Base-by-base conservation (phyloP, 2,329 filamentous ascomycete genomes). In the Daldinia sp. region DNA sequence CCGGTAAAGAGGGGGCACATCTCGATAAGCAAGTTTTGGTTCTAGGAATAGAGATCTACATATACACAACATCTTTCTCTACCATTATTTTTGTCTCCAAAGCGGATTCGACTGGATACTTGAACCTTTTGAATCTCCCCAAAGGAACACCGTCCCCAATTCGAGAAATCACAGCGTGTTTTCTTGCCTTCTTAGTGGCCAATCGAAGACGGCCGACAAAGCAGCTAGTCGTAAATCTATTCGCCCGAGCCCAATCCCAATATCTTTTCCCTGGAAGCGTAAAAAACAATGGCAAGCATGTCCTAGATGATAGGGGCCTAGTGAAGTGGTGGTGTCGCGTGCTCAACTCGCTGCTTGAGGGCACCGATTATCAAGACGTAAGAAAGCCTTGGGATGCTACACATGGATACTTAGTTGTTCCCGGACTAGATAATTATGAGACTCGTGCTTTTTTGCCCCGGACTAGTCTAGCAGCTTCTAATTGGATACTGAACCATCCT, bases 301-400 rank as follows among this genome's bases (percentile, higher is more conserved):
- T 99, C 0, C 81, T 98, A 7, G 93, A 97, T 71, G 95, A 99
- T 72, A 85, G 93, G 29, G 92, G 91, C 0, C 81, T 99, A 52
- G 92, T 99, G 17, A 92, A 90, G 72, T 99, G 95, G 95, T 99
- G 95, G 95, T 97, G 93, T 73, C 89, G 87, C 13, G 91, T 94
- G 9, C 79, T 97, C 10, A 90, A 97, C 72, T 90, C 91, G 0
- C 81, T 97, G 3, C 77, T 96, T 9, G 79, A 82, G 51, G 66
- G 77, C 11, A 77, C 84, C 72, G 73, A 48, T 68, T 71, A 68
- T 64, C 27, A 19, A 9, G 57, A 43, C 1, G 73, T 35, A 72
- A 79, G 23, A 68, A 72, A 68, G 52, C 66, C 64, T 0, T 84
- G 83, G 80, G 77, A 77, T 45, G 73, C 70, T 7, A 82, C 87